Percentiles rank a stretch among this genome's conserved stretches.
These are phyloP conservation scores for Dactylellina sp. DNA, from an alignment of 2,329 filamentous ascomycete species.

Conservation along the genomic window DNA sequence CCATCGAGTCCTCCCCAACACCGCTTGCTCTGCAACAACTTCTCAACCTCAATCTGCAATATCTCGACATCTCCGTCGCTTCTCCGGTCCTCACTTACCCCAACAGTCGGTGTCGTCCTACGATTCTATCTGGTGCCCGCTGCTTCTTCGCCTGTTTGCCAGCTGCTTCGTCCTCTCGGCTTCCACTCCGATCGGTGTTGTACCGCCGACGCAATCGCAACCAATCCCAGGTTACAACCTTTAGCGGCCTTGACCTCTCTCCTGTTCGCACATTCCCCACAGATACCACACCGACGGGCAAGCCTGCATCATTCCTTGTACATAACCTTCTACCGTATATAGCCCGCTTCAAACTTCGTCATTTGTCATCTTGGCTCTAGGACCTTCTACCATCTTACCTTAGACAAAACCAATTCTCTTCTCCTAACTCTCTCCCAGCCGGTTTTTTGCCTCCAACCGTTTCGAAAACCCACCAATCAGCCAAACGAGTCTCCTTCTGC, in stretches of 20 bases:
- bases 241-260: constrained; percentile 31
- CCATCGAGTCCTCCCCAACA: too few species aligned
- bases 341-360: constrained; percentile 1
- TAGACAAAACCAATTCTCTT: constrained; percentile 3
- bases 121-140: background rate
- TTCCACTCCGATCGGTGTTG: constrained; percentile 47
- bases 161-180: constrained; percentile 15
- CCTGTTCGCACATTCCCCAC: constrained; percentile 22
- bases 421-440: constrained; percentile 4
- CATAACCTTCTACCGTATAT: constrained; percentile 22
- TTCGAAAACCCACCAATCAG: constrained; percentile 49
- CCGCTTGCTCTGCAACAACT: background rate
- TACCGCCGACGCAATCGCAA: constrained; percentile 26
- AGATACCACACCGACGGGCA: background rate
- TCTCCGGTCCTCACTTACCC: background rate
- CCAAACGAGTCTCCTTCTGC: constrained; percentile 26
- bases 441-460: constrained; percentile 30
- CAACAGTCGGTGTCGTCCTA: background rate
- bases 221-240: constrained; percentile 28
- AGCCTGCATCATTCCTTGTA: constrained; percentile 3
- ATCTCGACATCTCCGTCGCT: background rate
- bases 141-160: background rate
- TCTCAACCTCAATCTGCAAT: constrained; percentile 19
- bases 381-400: constrained; percentile 6
- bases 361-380: background rate